phyloP scores from a whole-genome alignment of 2,329 filamentous ascomycete species.

The Emmonsiellopsis sp. region DNA sequence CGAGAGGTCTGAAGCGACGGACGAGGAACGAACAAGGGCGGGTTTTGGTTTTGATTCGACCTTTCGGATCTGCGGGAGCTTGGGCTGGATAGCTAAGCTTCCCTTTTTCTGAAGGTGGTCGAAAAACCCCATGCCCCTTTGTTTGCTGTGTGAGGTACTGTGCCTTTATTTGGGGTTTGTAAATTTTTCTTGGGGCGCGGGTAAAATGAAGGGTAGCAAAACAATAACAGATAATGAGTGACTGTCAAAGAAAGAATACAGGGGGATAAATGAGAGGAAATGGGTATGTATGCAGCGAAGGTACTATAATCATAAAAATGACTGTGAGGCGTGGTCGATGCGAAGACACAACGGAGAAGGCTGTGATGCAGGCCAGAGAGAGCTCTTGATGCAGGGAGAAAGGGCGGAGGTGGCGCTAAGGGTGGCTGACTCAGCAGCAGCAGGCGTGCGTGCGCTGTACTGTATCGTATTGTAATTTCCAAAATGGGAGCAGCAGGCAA shows the following conservation, averaged over 20 bases:
- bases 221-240: neutral
- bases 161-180: neutral
- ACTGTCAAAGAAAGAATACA: neutral
- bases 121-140: constrained; percentile 31
- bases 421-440: too few species aligned
- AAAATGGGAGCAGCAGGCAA: too few species aligned
- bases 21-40: constrained; percentile 17
- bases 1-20: constrained; percentile 17
- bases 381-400: too few species aligned
- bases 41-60: constrained; percentile 24
- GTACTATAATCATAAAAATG: neutral
- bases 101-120: constrained; percentile 37
- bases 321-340: neutral
- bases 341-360: too few species aligned
- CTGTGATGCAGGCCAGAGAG: too few species aligned
- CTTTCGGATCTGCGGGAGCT: constrained; percentile 34
- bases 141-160: neutral
- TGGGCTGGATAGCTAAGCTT: constrained; percentile 30
- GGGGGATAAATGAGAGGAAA: neutral
- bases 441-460: too few species aligned
- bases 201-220: neutral
- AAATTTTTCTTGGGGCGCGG: neutral
- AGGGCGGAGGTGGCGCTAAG: too few species aligned
- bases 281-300: neutral
- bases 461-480: too few species aligned